Conservation (phyloP, 352 stramenopile species). For the Globisporangium paddicum region DNA sequence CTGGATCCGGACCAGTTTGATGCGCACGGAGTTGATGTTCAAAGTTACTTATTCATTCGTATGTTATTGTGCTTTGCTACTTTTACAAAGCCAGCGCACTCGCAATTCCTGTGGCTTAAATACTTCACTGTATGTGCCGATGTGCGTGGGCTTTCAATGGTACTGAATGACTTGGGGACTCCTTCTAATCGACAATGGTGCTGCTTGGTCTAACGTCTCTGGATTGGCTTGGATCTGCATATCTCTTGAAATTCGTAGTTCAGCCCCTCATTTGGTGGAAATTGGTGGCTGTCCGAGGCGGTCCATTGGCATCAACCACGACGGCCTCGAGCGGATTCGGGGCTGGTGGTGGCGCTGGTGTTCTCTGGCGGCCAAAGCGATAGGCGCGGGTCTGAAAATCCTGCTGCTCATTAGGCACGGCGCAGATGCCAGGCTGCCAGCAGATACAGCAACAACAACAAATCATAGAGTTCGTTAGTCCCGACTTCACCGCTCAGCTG, state of each 20-base stretch:
- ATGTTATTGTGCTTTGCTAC: not conserved
- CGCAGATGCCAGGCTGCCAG: conserved; percentile 72
- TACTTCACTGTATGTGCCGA: not conserved
- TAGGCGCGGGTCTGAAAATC: conserved; percentile 21
- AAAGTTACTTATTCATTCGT: not conserved
- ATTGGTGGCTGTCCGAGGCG: not conserved
- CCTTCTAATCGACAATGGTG: not conserved
- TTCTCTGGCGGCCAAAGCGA: not conserved
- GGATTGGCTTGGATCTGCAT: not conserved
- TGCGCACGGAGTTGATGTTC: too few relatives aligned
- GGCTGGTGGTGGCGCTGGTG: conserved; percentile 1
- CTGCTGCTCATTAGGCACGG: conserved; percentile 68
- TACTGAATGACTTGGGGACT: not conserved
- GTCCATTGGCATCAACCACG: not conserved
- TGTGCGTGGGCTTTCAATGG: not conserved
- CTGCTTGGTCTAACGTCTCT: not conserved
- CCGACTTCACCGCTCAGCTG: not conserved
- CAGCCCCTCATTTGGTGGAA: conserved; percentile 13
- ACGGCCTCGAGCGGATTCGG: conserved; percentile 8
- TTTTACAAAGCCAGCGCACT: not conserved
- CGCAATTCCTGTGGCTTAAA: not conserved
- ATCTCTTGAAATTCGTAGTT: not conserved
- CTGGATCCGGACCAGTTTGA: too few relatives aligned
- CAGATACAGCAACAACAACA: too few relatives aligned
- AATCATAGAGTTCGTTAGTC: not conserved